Conservation (phyloP, 352 stramenopile genomes). For the Phytophthora gonapodyides region DNA sequence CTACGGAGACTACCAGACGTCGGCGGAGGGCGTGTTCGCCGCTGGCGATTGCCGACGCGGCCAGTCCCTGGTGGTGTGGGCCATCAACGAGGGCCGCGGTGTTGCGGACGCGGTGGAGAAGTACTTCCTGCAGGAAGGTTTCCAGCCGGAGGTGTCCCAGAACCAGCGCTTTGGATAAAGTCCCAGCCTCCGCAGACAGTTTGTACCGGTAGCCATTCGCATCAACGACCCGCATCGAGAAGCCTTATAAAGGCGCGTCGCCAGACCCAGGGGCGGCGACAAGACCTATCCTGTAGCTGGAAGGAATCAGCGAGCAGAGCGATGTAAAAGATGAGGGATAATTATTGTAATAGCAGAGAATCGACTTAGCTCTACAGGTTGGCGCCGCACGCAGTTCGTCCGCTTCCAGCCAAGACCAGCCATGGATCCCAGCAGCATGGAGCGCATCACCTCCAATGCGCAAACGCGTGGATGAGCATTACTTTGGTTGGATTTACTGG, state of each 20-base stretch:
- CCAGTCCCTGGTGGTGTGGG: conserved; percentile 98
- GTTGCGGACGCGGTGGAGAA: conserved; percentile 89
- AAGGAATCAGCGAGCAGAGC: conserved; percentile 19
- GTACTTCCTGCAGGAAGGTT: conserved; percentile 81
- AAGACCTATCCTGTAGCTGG: conserved; percentile 6
- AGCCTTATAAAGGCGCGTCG: conserved; percentile 15
- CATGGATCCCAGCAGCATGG: no score
- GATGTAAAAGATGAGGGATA: conserved; percentile 30
- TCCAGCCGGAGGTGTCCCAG: conserved; percentile 79
- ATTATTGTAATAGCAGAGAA: conserved; percentile 41
- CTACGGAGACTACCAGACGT: conserved; percentile 96
- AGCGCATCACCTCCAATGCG: conserved; percentile 4
- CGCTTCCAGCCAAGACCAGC: no score
- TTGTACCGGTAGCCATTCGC: conserved; percentile 37
- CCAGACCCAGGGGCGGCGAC: neutral
- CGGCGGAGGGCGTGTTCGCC: conserved; percentile 96
- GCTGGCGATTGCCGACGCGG: conserved; percentile 97
- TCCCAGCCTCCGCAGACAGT: conserved; percentile 13
- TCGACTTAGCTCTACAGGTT: conserved; percentile 1
- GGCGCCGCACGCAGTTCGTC: neutral
- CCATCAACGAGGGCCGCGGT: conserved; percentile 97
- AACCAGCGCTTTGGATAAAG: conserved; percentile 76
- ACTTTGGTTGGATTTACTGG: conserved; percentile 5
- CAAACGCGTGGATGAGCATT: conserved; percentile 16
- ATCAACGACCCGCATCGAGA: conserved; percentile 11